These are phyloP conservation scores for Tagetes erecta DNA, from an alignment of 129 eudicot genomes.

Conservation along the genomic window DNA sequence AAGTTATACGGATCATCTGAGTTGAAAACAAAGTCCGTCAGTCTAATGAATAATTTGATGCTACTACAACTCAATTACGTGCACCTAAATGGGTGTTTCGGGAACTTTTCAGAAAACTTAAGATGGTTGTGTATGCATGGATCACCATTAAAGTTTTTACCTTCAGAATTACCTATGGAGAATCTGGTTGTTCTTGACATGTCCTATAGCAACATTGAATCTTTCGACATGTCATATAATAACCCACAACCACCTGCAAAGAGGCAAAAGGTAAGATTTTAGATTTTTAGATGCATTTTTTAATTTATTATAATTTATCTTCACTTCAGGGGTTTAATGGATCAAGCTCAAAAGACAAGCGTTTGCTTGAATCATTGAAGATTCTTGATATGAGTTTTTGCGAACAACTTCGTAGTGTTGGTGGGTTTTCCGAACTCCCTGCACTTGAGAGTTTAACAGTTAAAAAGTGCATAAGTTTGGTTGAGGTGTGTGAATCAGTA, in stretches of 20 bases:
- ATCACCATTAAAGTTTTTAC: conserved; percentile 2
- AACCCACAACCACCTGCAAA: no score
- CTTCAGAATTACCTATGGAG: conserved; percentile 13
- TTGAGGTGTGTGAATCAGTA: not conserved
- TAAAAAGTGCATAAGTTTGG: not conserved
- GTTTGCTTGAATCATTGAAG: conserved; percentile 11
- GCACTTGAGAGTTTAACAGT: not conserved
- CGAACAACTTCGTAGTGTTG: not conserved
- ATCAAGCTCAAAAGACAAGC: not conserved
- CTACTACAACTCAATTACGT: conserved; percentile 4
- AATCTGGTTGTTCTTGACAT: conserved; percentile 27
- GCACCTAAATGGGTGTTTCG: not conserved
- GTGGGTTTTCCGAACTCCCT: conserved; percentile 6
- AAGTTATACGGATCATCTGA: not conserved
- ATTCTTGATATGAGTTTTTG: conserved; percentile 15
- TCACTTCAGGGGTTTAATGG: not conserved
- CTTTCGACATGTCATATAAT: not conserved
- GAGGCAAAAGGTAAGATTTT: no score
- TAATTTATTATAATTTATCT: not conserved
- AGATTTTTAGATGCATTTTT: no score
- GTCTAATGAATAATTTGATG: not conserved
- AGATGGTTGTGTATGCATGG: conserved; percentile 31
- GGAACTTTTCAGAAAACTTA: not conserved
- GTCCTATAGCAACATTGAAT: conserved; percentile 21
- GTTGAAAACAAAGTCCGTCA: not conserved